Evolutionary conservation across 2,329 filamentous ascomycete species (phyloP), one percentile per base, ranked within the genome.

Genomic region (Emydomyces testavorans): DNA sequence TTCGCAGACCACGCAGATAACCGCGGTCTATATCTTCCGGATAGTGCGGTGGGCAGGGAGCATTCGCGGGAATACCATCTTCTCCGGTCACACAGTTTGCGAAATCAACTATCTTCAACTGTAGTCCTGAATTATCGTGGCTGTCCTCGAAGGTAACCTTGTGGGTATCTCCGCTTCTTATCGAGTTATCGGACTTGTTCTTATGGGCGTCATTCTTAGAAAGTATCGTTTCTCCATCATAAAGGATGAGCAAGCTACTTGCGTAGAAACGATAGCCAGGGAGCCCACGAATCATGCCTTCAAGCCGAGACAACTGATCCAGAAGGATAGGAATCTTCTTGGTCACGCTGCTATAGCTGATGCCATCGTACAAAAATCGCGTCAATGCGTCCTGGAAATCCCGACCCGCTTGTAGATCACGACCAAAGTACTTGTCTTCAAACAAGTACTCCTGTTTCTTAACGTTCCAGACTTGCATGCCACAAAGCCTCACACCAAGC

Each of bases 51-150:
- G 92, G 92, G 57, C 90, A 95, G 15, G 72, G 68, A 1, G 72
- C 67, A 50, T 78, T 72, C 8, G 80, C 67, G 1, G 75, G 68
- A 2, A 78, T 59, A 42, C 68, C 63, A 58, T 94, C 88, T 55
- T 92, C 83, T 3, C 86, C 85, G 1, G 89, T 96, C 29, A 96
- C 82, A 60, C 90, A 95, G 63, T 98, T 98, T 54, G 92, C 92
- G 69, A 98, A 98, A 65, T 98, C 92, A 49, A 94, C 90, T 64
- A 98, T 93, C 67, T 95, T 95, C 68, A 98, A 81, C 64, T 94
- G 85, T 39, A 75, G 71, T 4, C 68, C 61, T 5, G 59, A 57
- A 29, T 61, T 63, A 38, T 62, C 68, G 47, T 65, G 63, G 10
- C 58, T 60, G 15, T 70, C 67, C 2, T 62, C 58, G 18, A 61